These are phyloP conservation scores for Pezicula rhizophila DNA, from an alignment of 2,329 filamentous ascomycete species.

Conservation along the genomic window DNA sequence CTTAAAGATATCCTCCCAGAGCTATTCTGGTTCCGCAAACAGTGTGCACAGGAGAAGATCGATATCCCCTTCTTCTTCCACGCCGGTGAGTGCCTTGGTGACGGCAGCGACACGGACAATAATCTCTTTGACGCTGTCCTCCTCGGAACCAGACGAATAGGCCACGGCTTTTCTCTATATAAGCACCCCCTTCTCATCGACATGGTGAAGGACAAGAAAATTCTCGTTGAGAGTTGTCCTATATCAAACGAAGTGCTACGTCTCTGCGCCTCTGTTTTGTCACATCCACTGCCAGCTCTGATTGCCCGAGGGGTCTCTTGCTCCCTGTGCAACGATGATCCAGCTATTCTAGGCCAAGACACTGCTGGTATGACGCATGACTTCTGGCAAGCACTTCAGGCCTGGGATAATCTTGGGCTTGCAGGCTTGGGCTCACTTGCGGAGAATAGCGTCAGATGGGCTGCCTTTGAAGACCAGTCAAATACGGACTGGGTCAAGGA, in stretches of 20 bases:
- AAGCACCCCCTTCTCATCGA: conserved; percentile 88
- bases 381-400: conserved; percentile 90
- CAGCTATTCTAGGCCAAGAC: conserved; percentile 80
- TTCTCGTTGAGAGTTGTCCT: conserved; percentile 84
- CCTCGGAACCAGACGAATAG: conserved; percentile 81
- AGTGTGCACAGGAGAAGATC: conserved; percentile 70
- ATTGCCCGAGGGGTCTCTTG: conserved; percentile 80
- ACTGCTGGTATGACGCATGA: conserved; percentile 81
- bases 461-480: conserved; percentile 76
- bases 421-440: conserved; percentile 81
- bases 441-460: conserved; percentile 89
- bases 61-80: conserved; percentile 95
- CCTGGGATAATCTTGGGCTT: conserved; percentile 84
- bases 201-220: conserved; percentile 81
- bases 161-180: conserved; percentile 81
- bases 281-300: conserved; percentile 76
- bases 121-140: conserved; percentile 89
- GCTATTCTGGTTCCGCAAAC: conserved; percentile 89
- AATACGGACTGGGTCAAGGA: conserved; percentile 65
- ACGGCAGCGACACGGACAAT: conserved; percentile 66
- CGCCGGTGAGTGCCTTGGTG: conserved; percentile 80
- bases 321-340: conserved; percentile 84
- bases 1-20: conserved; percentile 74
- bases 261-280: conserved; percentile 68
- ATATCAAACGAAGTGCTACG: conserved; percentile 86